Percentiles rank a stretch among this genome's conserved stretches.
Conservation (phyloP, 768 basidiomycete genomes). For the Phaeotremella fagi region DNA sequence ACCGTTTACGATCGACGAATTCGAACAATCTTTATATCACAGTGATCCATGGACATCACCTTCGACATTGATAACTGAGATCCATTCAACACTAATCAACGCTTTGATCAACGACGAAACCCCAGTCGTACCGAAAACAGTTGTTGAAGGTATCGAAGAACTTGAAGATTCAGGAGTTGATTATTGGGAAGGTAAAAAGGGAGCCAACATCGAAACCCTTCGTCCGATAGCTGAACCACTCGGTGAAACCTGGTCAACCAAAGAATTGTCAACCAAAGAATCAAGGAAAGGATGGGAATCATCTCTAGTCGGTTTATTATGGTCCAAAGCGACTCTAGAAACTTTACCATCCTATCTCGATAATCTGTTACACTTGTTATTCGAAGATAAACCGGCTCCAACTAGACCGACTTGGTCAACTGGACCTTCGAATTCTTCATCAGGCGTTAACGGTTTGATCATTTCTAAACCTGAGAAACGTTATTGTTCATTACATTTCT, state of each 20-base stretch:
- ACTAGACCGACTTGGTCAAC: constrained; percentile 47
- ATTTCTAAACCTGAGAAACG: constrained; percentile 56
- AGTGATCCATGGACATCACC: constrained; percentile 57
- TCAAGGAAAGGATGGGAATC: constrained; percentile 43
- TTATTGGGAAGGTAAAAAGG: constrained; percentile 45
- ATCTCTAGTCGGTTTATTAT: constrained; percentile 42
- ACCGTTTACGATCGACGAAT: constrained; percentile 85
- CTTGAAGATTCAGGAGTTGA: constrained; percentile 22
- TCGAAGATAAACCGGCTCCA: constrained; percentile 44
- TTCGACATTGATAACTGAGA: constrained; percentile 75
- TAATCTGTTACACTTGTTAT: constrained; percentile 37
- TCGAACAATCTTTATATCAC: constrained; percentile 80
- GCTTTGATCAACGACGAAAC: constrained; percentile 63
- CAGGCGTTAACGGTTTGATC: constrained; percentile 22
- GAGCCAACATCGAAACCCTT: constrained; percentile 39
- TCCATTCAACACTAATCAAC: constrained; percentile 84
- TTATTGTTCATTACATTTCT: constrained; percentile 66
- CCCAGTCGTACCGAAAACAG: constrained; percentile 20
- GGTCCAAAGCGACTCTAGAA: constrained; percentile 54
- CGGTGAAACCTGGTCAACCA: constrained; percentile 28
- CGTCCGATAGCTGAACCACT: constrained; percentile 19
- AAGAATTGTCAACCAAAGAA: constrained; percentile 31
- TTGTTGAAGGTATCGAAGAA: constrained; percentile 11
- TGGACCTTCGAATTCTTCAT: constrained; percentile 22
- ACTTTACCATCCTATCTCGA: constrained; percentile 55